These are phyloP conservation scores for Colletotrichum sp. DNA, from an alignment of 2,329 filamentous ascomycete species.

Conservation along the genomic window DNA sequence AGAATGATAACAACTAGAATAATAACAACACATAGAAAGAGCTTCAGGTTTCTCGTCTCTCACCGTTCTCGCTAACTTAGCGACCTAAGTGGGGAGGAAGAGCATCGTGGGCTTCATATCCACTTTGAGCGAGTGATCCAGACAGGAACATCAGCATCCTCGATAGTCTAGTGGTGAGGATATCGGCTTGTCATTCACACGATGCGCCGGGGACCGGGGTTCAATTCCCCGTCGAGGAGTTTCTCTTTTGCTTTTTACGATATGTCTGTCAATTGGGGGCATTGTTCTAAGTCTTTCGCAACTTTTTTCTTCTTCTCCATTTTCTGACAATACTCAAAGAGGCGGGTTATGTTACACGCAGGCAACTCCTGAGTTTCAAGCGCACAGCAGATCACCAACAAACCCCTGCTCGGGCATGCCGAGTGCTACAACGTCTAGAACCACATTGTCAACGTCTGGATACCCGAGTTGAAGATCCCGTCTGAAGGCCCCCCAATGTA, in stretches of 20 bases:
- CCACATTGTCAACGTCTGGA: background rate
- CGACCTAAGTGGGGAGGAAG: background rate
- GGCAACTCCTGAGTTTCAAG: background rate
- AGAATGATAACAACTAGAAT: background rate
- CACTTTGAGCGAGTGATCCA: fast-evolving
- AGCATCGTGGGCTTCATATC: background rate
- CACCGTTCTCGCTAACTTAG: background rate
- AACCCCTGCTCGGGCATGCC: background rate
- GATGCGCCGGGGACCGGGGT: background rate
- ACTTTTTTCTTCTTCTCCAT: background rate
- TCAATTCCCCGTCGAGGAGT: background rate
- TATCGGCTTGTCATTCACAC: background rate
- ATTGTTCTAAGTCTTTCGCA: background rate
- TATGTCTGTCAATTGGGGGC: background rate
- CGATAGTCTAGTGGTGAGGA: background rate
- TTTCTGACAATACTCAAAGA: background rate
- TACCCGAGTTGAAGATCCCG: background rate
- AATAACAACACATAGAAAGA: background rate
- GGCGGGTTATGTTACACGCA: background rate
- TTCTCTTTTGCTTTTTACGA: background rate
- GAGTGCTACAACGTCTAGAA: background rate
- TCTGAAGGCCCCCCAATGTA: background rate
- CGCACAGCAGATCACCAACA: background rate
- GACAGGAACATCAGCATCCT: background rate
- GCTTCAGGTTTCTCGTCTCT: background rate